Base-by-base conservation (phyloP, 179 eudicot genomes). In the Patellifolia procumbens region DNA sequence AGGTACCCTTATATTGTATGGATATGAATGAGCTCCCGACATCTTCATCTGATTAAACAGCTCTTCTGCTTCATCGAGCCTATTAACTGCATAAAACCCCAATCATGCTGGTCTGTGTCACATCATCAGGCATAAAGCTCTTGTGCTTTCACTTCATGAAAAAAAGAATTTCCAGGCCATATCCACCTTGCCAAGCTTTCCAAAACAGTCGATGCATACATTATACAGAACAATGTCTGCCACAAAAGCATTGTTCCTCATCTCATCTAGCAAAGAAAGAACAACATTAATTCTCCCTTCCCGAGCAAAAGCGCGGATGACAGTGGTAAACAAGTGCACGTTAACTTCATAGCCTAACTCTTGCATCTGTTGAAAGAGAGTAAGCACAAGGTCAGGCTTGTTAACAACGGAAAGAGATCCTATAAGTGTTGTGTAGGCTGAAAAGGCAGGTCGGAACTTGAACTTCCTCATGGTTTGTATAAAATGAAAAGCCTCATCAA, bases 131-230 rank as follows among this genome's bases (percentile, higher is more conserved):
- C 74, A 75, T 76, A 73, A 91, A 86, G 52, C 98, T n/a, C 98
- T n/a, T 87, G 89, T 26, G 85, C 49, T 85, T 80, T 87, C 87
- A 92, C 85, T 85, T 94, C 98, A 63, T 92, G 97, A n/a, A n/a
- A n/a, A n/a, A 80, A 94, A 94, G 86, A 94, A 94, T 80, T 94
- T 94, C 98, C 98, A 94, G 64, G 98, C 97, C 90, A 91, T 88
- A 74, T 94, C 98, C 73, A 94, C 93, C 76, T 94, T 94, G 2
- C 97, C 98, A 32, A 85, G 90, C 89, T 92, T 94, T 61, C 98
- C 98, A 78, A 94, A 94, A 71, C 93, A 88, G 76, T 94, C 93
- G 20, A 94, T 92, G 74, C 98, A 92, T 26, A 92, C 97, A 81
- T 94, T 94, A 72, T 91, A 94, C 13, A 94, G 92, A 84, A 94